Conservation (phyloP, 345 rosid species). For the Hevea brasiliensis region DNA sequence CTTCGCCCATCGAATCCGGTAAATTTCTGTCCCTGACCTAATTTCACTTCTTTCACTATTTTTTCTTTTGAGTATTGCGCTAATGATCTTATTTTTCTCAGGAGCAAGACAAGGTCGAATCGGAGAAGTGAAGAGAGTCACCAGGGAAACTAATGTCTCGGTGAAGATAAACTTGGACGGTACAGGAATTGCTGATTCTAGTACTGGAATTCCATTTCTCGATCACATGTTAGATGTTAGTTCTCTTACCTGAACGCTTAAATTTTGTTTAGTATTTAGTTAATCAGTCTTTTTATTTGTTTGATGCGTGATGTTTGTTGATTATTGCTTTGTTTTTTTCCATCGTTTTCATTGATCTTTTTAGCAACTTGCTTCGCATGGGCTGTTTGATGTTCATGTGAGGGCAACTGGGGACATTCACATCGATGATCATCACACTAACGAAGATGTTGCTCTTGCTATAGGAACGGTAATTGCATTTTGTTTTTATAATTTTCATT, state of each 20-base stretch:
- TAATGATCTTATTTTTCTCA: background rate
- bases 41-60: background rate
- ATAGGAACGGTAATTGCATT: slow-evolving; percentile 61
- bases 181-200: slow-evolving; percentile 72
- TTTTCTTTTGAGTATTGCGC: background rate
- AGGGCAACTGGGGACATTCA: slow-evolving; percentile 88
- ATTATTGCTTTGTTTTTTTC: background rate
- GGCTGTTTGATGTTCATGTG: slow-evolving; percentile 81
- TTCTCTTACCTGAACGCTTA: background rate
- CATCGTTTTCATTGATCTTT: background rate
- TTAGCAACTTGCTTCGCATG: slow-evolving; percentile 97
- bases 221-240: slow-evolving; percentile 91
- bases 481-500: no score
- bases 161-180: slow-evolving; percentile 86
- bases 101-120: slow-evolving; percentile 37
- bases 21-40: background rate
- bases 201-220: slow-evolving; percentile 75
- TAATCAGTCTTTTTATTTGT: background rate
- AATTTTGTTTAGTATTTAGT: background rate
- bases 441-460: slow-evolving; percentile 93
- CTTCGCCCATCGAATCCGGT: slow-evolving; percentile 30
- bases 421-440: slow-evolving; percentile 92
- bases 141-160: slow-evolving; percentile 79
- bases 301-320: background rate
- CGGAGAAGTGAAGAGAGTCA: slow-evolving; percentile 81